Conservation (phyloP, 2,329 filamentous ascomycete genomes). For the Neopestalotiopsis clavispora region DNA sequence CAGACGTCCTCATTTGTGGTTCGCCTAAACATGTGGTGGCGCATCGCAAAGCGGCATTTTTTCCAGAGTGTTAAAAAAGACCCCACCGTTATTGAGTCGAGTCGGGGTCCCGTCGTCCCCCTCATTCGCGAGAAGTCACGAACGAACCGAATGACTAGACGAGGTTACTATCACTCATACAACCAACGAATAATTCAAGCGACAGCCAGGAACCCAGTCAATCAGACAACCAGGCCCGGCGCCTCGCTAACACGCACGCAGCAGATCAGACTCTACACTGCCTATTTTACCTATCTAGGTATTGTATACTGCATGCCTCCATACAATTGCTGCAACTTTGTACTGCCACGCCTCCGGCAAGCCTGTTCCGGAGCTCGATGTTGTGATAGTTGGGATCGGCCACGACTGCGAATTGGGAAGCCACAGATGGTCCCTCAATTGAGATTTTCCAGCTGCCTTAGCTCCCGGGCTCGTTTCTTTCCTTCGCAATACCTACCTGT, state of each 20-base stretch:
- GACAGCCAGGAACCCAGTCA: background rate
- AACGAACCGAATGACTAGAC: background rate
- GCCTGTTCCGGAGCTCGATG: background rate
- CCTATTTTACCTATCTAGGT: too few species aligned
- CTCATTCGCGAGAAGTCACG: background rate
- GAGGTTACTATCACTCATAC: background rate
- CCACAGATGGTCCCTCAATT: background rate
- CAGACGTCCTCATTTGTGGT: background rate
- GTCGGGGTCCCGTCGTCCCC: slow-evolving; percentile 5
- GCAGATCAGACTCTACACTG: background rate
- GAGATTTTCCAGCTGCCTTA: background rate
- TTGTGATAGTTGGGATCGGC: background rate
- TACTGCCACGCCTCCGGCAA: background rate
- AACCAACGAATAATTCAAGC: background rate
- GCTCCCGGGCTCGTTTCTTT: background rate
- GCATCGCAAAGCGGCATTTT: slow-evolving; percentile 6
- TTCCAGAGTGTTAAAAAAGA: background rate
- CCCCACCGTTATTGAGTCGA: slow-evolving; percentile 15
- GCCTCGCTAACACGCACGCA: background rate
- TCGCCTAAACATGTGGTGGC: slow-evolving; percentile 12
- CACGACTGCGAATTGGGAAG: background rate
- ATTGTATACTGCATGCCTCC: too few species aligned
- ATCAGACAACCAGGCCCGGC: background rate
- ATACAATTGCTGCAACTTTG: background rate
- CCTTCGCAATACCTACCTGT: background rate